A percentile compares a stretch with the other conserved stretches of the same genome.
These are phyloP conservation scores for Chaetomium sp. DNA, from an alignment of 2,329 filamentous ascomycete genomes.

Conservation along the genomic window DNA sequence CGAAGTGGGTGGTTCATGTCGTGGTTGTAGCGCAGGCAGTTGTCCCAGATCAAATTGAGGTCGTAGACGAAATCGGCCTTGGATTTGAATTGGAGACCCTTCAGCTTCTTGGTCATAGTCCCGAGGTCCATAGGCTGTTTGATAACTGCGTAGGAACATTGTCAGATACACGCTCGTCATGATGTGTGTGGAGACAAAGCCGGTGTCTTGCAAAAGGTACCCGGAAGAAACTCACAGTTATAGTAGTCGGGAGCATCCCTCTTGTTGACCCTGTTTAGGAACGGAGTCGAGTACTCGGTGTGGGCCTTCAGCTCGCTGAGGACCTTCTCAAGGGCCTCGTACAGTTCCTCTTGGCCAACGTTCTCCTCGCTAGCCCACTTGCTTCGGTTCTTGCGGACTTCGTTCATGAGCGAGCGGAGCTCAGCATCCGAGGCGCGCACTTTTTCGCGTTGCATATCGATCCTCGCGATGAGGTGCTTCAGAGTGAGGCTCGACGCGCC, in stretches of 20 bases:
- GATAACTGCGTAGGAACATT: slow-evolving; percentile 54
- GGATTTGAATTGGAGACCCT: slow-evolving; percentile 69
- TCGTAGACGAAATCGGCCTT: slow-evolving; percentile 94
- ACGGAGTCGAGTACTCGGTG: slow-evolving; percentile 95
- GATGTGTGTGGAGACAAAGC: too few species aligned
- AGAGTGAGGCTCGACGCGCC: slow-evolving; percentile 92
- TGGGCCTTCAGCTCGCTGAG: slow-evolving; percentile 94
- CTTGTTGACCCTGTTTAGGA: slow-evolving; percentile 91
- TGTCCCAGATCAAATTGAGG: slow-evolving; percentile 92
- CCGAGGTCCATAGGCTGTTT: slow-evolving; percentile 98
- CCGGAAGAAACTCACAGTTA: slow-evolving; percentile 56
- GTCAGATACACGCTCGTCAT: neutral
- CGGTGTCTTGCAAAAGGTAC: too few species aligned
- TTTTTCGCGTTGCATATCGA: slow-evolving; percentile 85
- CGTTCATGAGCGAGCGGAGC: slow-evolving; percentile 85
- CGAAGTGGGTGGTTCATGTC: slow-evolving; percentile 80
- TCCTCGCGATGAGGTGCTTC: slow-evolving; percentile 93
- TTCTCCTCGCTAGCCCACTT: slow-evolving; percentile 99
- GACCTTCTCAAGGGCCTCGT: slow-evolving; percentile 94
- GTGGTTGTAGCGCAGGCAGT: slow-evolving; percentile 92
- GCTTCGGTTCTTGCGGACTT: slow-evolving; percentile 94
- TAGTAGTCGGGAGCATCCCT: slow-evolving; percentile 95
- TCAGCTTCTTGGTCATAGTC: slow-evolving; percentile 96
- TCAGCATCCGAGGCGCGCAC: slow-evolving; percentile 91
- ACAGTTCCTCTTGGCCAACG: slow-evolving; percentile 94